These are phyloP conservation scores for Adenanthera pavonina DNA, from an alignment of 306 rosid genomes.

Conservation along the genomic window DNA sequence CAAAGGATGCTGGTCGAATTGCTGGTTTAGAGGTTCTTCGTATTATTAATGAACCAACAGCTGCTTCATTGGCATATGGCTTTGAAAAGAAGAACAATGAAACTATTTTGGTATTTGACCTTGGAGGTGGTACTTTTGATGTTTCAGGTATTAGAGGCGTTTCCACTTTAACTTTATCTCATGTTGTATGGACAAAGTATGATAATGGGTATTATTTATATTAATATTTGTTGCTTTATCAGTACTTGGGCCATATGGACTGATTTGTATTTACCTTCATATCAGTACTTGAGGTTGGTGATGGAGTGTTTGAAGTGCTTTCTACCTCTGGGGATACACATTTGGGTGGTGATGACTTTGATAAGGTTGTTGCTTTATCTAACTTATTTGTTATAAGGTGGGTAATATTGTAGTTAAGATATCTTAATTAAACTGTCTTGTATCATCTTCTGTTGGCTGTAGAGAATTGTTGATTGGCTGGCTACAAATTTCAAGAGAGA, in stretches of 20 bases:
- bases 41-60: conserved; percentile 93
- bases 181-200: neutral
- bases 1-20: conserved; percentile 94
- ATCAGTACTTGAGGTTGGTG: conserved; percentile 91
- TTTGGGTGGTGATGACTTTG: conserved; percentile 98
- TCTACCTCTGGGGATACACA: conserved; percentile 98
- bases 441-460: conserved; percentile 25
- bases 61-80: conserved; percentile 95
- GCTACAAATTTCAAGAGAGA: conserved; percentile 72
- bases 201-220: neutral
- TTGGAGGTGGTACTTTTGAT: conserved; percentile 98
- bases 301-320: conserved; percentile 94
- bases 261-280: conserved; percentile 13
- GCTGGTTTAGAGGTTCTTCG: conserved; percentile 97
- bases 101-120: conserved; percentile 95
- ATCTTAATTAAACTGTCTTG: neutral
- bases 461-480: conserved; percentile 96
- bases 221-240: neutral
- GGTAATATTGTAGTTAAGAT: neutral
- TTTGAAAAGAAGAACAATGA: conserved; percentile 93
- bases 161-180: neutral
- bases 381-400: neutral
- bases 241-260: neutral
- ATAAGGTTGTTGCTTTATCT: conserved; percentile 59
- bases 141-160: conserved; percentile 68